A percentile compares a stretch with the other conserved stretches of the same genome.
phyloP scores from a whole-genome alignment of 2,329 filamentous ascomycete species.

The Orbilia quercus region DNA sequence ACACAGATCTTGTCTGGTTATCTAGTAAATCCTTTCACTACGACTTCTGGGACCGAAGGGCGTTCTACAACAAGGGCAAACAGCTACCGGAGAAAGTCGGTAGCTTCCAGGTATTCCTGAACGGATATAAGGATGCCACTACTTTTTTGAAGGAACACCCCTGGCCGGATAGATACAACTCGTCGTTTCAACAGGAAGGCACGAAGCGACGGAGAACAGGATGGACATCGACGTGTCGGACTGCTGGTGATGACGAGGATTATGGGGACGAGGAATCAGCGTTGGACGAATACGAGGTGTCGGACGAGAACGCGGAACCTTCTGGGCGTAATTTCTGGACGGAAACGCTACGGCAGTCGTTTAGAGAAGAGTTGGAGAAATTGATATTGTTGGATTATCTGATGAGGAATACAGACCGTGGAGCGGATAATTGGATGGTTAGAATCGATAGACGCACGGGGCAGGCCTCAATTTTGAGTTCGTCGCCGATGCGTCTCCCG shows the following conservation, averaged over 20 bases:
- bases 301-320: constrained; percentile 64
- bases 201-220: constrained; percentile 66
- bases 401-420: constrained; percentile 97
- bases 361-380: constrained; percentile 95
- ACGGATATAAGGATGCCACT: constrained; percentile 96
- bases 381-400: constrained; percentile 98
- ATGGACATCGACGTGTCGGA: constrained; percentile 62
- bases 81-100: constrained; percentile 88
- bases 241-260: constrained; percentile 64
- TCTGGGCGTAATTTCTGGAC: constrained; percentile 81
- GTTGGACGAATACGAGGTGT: constrained; percentile 61
- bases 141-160: constrained; percentile 93
- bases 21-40: constrained; percentile 98
- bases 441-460: constrained; percentile 88
- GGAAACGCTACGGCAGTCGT: constrained; percentile 85
- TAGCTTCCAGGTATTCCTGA: constrained; percentile 97
- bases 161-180: constrained; percentile 88
- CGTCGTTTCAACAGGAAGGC: constrained; percentile 76
- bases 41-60: constrained; percentile 94
- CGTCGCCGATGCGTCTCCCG: constrained; percentile 77
- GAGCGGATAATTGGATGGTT: constrained; percentile 99
- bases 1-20: constrained; percentile 92
- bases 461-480: constrained; percentile 82
- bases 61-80: constrained; percentile 87
- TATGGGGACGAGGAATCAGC: constrained; percentile 65